Base-by-base conservation (phyloP, 108 stramenopile species). In the Chaetoceros muelleri region DNA sequence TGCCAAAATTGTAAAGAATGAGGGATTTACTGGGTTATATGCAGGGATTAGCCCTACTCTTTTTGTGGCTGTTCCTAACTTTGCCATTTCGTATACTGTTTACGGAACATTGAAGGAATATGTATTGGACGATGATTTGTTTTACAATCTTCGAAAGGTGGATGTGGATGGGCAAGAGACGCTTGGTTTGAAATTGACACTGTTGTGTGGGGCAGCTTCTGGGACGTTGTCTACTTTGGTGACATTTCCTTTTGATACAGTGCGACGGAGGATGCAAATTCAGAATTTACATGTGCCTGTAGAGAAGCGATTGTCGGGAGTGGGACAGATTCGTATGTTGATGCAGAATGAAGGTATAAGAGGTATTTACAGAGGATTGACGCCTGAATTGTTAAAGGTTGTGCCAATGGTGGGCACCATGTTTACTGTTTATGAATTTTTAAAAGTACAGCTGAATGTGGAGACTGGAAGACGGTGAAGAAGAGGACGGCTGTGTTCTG, bases 361-460 rank as follows among this genome's bases (percentile, higher is more conserved):
- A 24, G 86, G 91, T 28, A 64, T 96, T 26, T 96, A 96, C 60
- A 69, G 95, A 57, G 95, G 95, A 29, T 52, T 96, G 60, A 83
- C 81, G 31, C 90, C 90, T 18, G 95, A 96, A 70, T 50, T 93
- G 30, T 44, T 96, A 65, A 96, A 96, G 58, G 95, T 96, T 10
- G 71, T 90, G 7, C 95, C 95, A n/a, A 93, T 94, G 88, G 95
- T 96, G 2, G 86, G 87, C 0, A 89, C 85, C 16, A 94, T 93
- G 88, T 96, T 96, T 58, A 58, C 74, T 28, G 81, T 87, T 2
- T 96, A 93, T 66, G 95, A 96, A 72, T 74, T 71, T 24, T 58
- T 86, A 50, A 90, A 86, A 53, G 86, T 86, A 24, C 40, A 75
- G 46, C 67, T 90, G 25, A 70, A 85, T 53, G 79, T 90, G 10